Percentiles rank a stretch among this genome's conserved stretches.
phyloP scores from a whole-genome alignment of 2,329 filamentous ascomycete genomes.

The Acrocalymma vagum region DNA sequence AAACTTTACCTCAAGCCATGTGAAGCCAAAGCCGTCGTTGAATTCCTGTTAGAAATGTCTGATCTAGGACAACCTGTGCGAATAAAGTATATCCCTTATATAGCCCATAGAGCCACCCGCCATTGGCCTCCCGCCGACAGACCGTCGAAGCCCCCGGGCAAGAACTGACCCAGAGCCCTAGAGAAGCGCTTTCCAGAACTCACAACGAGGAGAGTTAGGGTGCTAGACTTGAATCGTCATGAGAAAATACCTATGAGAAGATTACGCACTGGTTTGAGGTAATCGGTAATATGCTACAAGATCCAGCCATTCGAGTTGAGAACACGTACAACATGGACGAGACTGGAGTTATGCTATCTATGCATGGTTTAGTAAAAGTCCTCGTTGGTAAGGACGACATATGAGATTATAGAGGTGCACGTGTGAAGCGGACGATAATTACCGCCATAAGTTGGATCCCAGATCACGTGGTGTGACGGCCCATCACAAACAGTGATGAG shows the following conservation, averaged over 20 bases:
- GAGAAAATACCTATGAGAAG: constrained; percentile 25
- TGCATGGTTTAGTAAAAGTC: constrained; percentile 12
- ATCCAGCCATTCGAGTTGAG: constrained; percentile 16
- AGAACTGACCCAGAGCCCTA: constrained; percentile 32
- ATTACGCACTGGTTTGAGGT: constrained; percentile 21
- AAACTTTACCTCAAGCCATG: constrained; percentile 36
- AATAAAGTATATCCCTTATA: constrained; percentile 27
- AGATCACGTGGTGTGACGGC: too few species aligned
- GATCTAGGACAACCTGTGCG: constrained; percentile 20
- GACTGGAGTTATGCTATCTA: constrained; percentile 19
- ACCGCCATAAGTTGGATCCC: constrained; percentile 21
- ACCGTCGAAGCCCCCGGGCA: constrained; percentile 14
- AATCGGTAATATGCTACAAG: constrained; percentile 12
- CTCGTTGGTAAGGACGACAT: constrained; percentile 19
- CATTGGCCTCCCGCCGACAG: constrained; percentile 8
- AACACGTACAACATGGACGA: constrained; percentile 29
- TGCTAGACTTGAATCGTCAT: constrained; percentile 30
- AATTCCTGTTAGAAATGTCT: constrained; percentile 24
- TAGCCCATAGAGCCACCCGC: constrained; percentile 22
- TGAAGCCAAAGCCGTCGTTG: constrained; percentile 39
- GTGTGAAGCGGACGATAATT: constrained; percentile 18
- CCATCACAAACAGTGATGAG: too few species aligned
- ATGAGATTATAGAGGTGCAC: constrained; percentile 18
- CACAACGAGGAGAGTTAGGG: constrained; percentile 17
- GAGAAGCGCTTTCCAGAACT: too few species aligned